Evolutionary conservation across 345 rosid genomes (phyloP), one percentile per base, ranked within the genome.

Genomic region (Hibiscus trionum): DNA sequence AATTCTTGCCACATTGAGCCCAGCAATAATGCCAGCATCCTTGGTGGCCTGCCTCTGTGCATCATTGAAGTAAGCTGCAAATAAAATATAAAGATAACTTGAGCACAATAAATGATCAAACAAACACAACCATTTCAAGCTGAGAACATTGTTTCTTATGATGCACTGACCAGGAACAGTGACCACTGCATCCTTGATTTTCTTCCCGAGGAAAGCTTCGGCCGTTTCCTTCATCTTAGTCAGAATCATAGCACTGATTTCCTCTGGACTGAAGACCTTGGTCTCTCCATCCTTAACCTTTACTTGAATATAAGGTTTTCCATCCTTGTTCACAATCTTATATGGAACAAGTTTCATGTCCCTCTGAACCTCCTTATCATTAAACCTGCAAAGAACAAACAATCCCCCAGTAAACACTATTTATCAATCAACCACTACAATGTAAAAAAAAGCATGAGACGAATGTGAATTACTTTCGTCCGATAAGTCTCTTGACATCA

Each of bases 41-140:
- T 93, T 93, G 50, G 98, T 93, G 59, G 97, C 98, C 78, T 93
- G 97, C 78, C 98, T 91, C 80, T 93, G 98, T 72, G 98, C 98
- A 82, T 94, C 97, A 59, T 88, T 94, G 81, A 94, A 94, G 88
- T 94, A 94, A 21, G 98, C 98, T 94, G 93, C 84, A 84, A 0
- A 72, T 19, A 12, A 68, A 47, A 53, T 58, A 60, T 3, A 69
- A 33, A 24, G 19, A 65, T 47, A 16, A 67, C 8, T 64, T 71
- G 8, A 73, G 70, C 2, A 35, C 35, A 49, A 68, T 11, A 14
- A 27, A 10, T 42, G 35, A 49, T 21, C 29, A 47, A 19, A 66
- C 1, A 24, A 66, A 11, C 21, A 44, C 14, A 65, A 37, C 29
- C 12, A 21, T 27, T 27, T 42, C 12, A 5, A 35, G 21, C 21